Evolutionary conservation across 805 yeast genomes (phyloP).

Genomic region (Candida nonsorbophila): DNA sequence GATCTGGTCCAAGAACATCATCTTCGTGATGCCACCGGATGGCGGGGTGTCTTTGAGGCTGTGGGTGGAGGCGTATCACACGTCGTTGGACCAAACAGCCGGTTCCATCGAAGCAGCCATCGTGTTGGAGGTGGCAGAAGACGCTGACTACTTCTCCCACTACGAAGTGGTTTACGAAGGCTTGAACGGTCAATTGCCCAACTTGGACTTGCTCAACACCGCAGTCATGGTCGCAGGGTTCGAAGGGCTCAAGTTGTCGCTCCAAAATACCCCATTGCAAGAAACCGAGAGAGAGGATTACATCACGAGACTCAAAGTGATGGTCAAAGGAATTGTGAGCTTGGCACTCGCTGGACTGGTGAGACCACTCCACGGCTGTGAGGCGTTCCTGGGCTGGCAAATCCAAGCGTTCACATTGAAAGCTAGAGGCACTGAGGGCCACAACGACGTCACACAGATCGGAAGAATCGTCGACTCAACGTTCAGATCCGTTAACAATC

Average conservation of each 20-base stretch:
- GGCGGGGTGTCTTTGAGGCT: conserved; percentile 62
- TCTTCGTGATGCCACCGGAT: conserved; percentile 76
- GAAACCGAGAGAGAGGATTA: conserved; percentile 46
- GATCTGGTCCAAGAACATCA: conserved; percentile 92
- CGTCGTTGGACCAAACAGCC: conserved; percentile 77
- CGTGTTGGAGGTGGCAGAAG: conserved; percentile 70
- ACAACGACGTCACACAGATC: conserved; percentile 78
- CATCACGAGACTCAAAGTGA: conserved; percentile 49
- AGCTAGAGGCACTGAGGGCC: conserved; percentile 58
- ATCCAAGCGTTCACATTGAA: conserved; percentile 81
- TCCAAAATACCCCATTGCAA: conserved; percentile 53
- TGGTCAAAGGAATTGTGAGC: conserved; percentile 61
- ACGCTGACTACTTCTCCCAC: conserved; percentile 63
- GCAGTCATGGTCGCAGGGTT: conserved; percentile 70
- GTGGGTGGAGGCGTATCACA: conserved; percentile 95
- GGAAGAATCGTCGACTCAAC: conserved; percentile 88
- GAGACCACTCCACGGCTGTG: conserved; percentile 61
- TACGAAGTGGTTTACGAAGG: conserved; percentile 81
- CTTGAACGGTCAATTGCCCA: conserved; percentile 92
- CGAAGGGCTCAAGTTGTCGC: conserved; percentile 65
- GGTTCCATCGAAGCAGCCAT: conserved; percentile 92
- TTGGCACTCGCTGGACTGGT: conserved; percentile 67
- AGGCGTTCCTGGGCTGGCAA: conserved; percentile 94
- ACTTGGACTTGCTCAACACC: conserved; percentile 81
- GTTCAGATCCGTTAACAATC: conserved; percentile 83